Evolutionary conservation across 1,139 yeast genomes (phyloP).

Genomic region (Williopsis jadinii): DNA sequence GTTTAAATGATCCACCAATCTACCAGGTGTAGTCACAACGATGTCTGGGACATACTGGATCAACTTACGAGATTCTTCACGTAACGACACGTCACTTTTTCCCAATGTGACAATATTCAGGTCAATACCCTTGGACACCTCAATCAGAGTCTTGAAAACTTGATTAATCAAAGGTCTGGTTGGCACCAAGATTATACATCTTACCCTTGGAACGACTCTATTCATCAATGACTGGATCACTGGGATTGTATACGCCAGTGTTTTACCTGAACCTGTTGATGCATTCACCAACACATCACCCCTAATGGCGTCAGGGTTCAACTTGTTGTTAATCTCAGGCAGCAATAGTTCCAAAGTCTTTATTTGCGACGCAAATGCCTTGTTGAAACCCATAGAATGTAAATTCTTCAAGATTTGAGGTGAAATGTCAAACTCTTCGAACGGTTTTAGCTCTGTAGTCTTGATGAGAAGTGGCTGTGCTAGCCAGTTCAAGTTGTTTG

Average conservation of each 20-base stretch:
- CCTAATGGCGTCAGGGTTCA: constrained; percentile 43
- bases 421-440: constrained; percentile 31
- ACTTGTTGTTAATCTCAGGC: constrained; percentile 38
- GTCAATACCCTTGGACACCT: constrained; percentile 60
- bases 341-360: constrained; percentile 55
- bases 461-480: constrained; percentile 53
- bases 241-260: constrained; percentile 84
- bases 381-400: constrained; percentile 33
- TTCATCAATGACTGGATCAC: constrained; percentile 58
- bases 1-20: constrained; percentile 81
- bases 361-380: constrained; percentile 77
- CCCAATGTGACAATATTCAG: constrained; percentile 51
- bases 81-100: constrained; percentile 53
- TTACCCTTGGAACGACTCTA: constrained; percentile 63
- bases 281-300: constrained; percentile 89
- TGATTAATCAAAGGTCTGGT: constrained; percentile 84
- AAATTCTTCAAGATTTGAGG: constrained; percentile 42
- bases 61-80: constrained; percentile 55
- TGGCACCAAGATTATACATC: constrained; percentile 82
- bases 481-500: constrained; percentile 54
- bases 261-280: constrained; percentile 95
- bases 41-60: constrained; percentile 61
- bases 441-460: constrained; percentile 37
- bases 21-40: constrained; percentile 83
- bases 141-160: constrained; percentile 59